These are phyloP conservation scores for Skeletonema grethae DNA, from an alignment of 108 stramenopile species.

Conservation along the genomic window DNA sequence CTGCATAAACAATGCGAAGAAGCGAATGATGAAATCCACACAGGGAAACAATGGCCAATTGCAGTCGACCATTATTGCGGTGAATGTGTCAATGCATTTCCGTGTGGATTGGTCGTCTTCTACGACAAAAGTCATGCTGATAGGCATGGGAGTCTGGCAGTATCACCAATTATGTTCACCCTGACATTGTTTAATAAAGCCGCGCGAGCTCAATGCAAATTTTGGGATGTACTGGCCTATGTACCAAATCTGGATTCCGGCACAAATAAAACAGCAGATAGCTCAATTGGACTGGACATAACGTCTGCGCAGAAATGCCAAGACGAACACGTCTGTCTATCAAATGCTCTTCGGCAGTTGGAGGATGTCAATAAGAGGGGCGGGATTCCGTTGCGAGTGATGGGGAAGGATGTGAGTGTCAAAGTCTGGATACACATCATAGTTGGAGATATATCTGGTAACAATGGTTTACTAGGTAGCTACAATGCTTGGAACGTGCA, in stretches of 20 bases:
- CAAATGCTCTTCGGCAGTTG: not conserved
- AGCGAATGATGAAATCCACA: not conserved
- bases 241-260: conserved; percentile 12
- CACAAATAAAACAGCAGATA: too few species aligned
- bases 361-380: not conserved
- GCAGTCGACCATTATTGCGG: not conserved
- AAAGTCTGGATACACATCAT: conserved; percentile 1
- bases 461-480: not conserved
- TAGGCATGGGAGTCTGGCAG: not conserved
- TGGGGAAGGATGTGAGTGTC: not conserved
- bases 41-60: not conserved
- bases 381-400: not conserved
- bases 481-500: not conserved
- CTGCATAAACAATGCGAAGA: too few species aligned
- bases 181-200: conserved; percentile 9
- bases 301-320: not conserved
- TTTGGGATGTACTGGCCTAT: conserved; percentile 13
- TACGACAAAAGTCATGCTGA: not conserved
- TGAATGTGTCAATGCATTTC: not conserved
- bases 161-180: conserved; percentile 7
- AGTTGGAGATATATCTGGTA: not conserved
- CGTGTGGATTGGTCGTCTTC: not conserved
- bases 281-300: not conserved
- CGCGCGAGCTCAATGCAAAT: not conserved
- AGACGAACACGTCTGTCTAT: not conserved